A percentile compares a stretch with the other conserved stretches of the same genome.
Conservation (phyloP, 2,329 filamentous ascomycete species). For the Atkinsonella texensis region DNA sequence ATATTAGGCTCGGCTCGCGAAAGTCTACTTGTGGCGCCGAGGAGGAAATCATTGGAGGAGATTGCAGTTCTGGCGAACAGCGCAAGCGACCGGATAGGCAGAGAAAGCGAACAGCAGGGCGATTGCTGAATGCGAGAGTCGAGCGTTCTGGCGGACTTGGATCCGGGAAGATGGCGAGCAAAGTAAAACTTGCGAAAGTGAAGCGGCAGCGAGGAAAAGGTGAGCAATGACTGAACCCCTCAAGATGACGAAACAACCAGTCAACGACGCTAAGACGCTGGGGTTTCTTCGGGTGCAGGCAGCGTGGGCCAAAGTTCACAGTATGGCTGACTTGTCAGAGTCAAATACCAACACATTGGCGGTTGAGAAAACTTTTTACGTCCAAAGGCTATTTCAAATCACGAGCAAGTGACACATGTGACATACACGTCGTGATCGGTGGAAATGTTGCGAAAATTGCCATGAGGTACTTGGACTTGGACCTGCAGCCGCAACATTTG, state of each 20-base stretch:
- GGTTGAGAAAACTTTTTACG: too few species aligned
- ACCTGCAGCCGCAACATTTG: too few species aligned
- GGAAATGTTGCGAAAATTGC: too few species aligned
- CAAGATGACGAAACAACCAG: conserved; percentile 9
- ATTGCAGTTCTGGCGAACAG: conserved; percentile 11
- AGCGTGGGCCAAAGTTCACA: neutral
- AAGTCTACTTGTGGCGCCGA: conserved; percentile 22
- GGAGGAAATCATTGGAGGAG: conserved; percentile 24
- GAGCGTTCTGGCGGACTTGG: neutral
- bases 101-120: neutral
- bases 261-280: conserved; percentile 4
- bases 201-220: conserved; percentile 7
- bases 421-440: too few species aligned
- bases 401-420: too few species aligned
- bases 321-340: too few species aligned
- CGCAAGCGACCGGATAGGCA: neutral
- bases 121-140: neutral
- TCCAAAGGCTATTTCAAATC: too few species aligned
- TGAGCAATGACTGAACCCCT: conserved; percentile 11
- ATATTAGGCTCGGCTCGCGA: conserved; percentile 23
- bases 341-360: too few species aligned
- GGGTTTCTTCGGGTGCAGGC: conserved; percentile 10
- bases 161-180: neutral
- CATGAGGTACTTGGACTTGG: too few species aligned
- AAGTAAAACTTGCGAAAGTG: conserved; percentile 3